Conservation (phyloP, 139 green algal genomes). For the Astrephomene gubernaculifera region DNA sequence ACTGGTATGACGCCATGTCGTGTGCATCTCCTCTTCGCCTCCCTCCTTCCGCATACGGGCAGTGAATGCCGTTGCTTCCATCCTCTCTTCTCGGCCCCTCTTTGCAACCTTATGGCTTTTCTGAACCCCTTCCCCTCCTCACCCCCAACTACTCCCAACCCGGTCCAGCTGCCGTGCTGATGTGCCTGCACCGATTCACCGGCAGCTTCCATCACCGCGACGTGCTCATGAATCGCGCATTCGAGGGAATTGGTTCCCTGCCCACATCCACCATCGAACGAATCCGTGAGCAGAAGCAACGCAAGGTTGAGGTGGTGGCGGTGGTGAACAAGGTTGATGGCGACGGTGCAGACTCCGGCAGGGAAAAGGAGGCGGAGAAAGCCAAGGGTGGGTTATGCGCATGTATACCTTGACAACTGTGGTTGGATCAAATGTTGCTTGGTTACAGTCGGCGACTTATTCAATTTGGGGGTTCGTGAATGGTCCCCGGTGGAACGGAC, state of each 20-base stretch:
- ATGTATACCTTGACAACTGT: too few relatives aligned
- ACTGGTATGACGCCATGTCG: too few relatives aligned
- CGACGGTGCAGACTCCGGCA: neutral
- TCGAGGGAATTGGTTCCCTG: constrained; percentile 76
- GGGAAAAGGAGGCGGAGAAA: constrained; percentile 52
- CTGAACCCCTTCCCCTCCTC: too few relatives aligned
- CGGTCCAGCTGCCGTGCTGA: constrained; percentile 71
- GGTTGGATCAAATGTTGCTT: too few relatives aligned
- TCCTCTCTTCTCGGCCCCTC: neutral
- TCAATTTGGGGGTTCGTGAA: too few relatives aligned
- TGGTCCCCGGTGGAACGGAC: too few relatives aligned
- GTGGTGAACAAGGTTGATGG: constrained; percentile 9
- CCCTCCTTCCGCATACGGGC: too few relatives aligned
- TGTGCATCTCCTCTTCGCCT: too few relatives aligned
- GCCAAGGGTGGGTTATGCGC: constrained; percentile 44
- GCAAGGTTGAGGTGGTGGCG: constrained; percentile 25
- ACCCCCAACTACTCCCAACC: too few relatives aligned
- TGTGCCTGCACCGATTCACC: constrained; percentile 56
- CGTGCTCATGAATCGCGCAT: constrained; percentile 76
- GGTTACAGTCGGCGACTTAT: too few relatives aligned
- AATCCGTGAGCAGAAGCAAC: constrained; percentile 58
- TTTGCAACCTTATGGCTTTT: too few relatives aligned
- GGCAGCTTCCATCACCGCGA: constrained; percentile 75
- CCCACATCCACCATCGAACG: constrained; percentile 80
- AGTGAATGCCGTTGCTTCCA: too few relatives aligned